phyloP scores from a whole-genome alignment of 2,329 filamentous ascomycete species.

The Huntiella abstrusa region DNA sequence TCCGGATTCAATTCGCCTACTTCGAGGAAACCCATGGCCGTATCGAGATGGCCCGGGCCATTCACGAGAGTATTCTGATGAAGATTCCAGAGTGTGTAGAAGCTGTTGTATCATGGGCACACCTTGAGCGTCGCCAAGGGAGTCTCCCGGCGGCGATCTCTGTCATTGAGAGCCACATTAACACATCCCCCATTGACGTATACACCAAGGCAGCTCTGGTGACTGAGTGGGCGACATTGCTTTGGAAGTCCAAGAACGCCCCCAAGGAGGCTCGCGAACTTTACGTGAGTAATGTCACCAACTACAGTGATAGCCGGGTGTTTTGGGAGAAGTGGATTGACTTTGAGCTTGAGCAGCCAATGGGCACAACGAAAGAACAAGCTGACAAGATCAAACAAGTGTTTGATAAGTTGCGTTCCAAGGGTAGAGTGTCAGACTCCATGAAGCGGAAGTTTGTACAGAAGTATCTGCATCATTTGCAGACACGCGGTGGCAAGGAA shows the following conservation, averaged over 20 bases:
- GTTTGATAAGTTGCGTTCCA: constrained; percentile 53
- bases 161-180: constrained; percentile 65
- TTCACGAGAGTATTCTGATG: constrained; percentile 64
- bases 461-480: constrained; percentile 65
- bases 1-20: constrained; percentile 79
- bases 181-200: constrained; percentile 49
- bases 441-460: constrained; percentile 59
- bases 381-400: constrained; percentile 64
- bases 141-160: constrained; percentile 72
- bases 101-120: constrained; percentile 73
- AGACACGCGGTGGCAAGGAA: constrained; percentile 64
- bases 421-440: constrained; percentile 47
- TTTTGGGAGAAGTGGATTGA: constrained; percentile 84
- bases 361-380: constrained; percentile 46
- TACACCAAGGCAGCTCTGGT: constrained; percentile 75
- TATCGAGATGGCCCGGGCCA: constrained; percentile 59
- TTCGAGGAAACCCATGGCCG: constrained; percentile 79
- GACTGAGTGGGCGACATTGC: constrained; percentile 67
- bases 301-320: constrained; percentile 64
- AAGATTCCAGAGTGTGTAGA: constrained; percentile 67
- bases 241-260: constrained; percentile 76
- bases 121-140: constrained; percentile 64
- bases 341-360: constrained; percentile 76
- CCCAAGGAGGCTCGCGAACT: constrained; percentile 65
- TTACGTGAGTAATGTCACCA: constrained; percentile 65